Percentiles rank a stretch among this genome's conserved stretches.
These are phyloP conservation scores for Cystoderma amianthinum DNA, from an alignment of 768 basidiomycete genomes.

Conservation along the genomic window DNA sequence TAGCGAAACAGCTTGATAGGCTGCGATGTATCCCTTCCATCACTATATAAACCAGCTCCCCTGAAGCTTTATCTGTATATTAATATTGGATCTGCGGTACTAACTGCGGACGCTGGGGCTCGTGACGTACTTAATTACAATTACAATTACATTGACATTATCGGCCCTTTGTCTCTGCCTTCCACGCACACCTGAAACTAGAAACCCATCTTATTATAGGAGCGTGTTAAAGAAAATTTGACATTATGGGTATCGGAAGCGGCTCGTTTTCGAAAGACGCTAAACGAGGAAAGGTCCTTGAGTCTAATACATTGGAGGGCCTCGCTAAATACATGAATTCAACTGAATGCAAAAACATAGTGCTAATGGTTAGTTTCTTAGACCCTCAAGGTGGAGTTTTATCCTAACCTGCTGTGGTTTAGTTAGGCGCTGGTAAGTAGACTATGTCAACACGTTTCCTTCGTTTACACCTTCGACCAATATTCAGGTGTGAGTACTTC, in stretches of 20 bases:
- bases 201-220: background rate
- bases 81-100: too few species aligned
- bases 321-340: slow-evolving; percentile 69
- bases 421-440: slow-evolving; percentile 63
- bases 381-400: slow-evolving; percentile 1
- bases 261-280: background rate
- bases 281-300: background rate
- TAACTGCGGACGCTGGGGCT: too few species aligned
- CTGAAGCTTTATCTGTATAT: too few species aligned
- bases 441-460: background rate
- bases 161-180: too few species aligned
- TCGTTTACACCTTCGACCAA: slow-evolving; percentile 1
- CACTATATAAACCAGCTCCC: too few species aligned
- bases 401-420: slow-evolving; percentile 5
- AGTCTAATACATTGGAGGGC: background rate
- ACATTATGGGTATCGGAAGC: background rate
- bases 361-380: slow-evolving; percentile 54
- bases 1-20: too few species aligned
- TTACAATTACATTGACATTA: too few species aligned
- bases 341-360: slow-evolving; percentile 57
- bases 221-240: background rate
- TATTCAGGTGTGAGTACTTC: slow-evolving; percentile 63
- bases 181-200: too few species aligned
- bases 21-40: background rate
- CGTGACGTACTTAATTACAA: too few species aligned